Base-by-base conservation (phyloP, 2,329 filamentous ascomycete genomes). In the Exophiala spinifera region DNA sequence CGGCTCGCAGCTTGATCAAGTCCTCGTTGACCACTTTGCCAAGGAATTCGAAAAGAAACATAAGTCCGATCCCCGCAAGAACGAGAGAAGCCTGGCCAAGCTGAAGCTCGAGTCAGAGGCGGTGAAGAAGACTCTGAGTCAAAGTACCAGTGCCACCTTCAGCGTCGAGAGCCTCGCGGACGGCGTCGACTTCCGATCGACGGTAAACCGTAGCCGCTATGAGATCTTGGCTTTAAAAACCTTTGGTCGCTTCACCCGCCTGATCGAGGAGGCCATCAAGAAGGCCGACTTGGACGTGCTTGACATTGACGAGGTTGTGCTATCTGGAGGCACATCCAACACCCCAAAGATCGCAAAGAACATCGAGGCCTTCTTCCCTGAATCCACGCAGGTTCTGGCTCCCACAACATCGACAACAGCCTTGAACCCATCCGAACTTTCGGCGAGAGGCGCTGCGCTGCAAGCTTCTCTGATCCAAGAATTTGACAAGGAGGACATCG, bases 41-140 rank as follows among this genome's bases (percentile, higher is more conserved):
- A 99, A 99, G 81, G 94, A 99, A 75, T 99, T 99, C 76, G 82
- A 94, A 69, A 97, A 99, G 83, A 96, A 95, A 81, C 84, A 97
- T 82, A 87, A 86, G 76, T 83, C 83, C 54, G 94, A 97, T 72
- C 94, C 94, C 19, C 83, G 91, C 64, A 81, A 86, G 68, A 89
- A 94, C 70, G 79, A 86, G 51, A 86, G 86, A 66, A 87, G 88
- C 66, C 76, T 96, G 65, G 91, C 94, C 58, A 99, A 97, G 81
- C 79, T 99, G 63, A 92, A 90, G 74, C 80, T 91, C 45, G 94
- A 97, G 78, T 83, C 90, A 61, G 94, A 99, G 76, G 82, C 86
- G 46, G 87, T 91, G 65, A 96, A 95, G 82, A 94, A 94, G 78
- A 86, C 91, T 19, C 83, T 99, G 56, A 94, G 88, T 68, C 81